These are phyloP conservation scores for Isatis tinctoria DNA, from an alignment of 345 rosid genomes.

Conservation along the genomic window DNA sequence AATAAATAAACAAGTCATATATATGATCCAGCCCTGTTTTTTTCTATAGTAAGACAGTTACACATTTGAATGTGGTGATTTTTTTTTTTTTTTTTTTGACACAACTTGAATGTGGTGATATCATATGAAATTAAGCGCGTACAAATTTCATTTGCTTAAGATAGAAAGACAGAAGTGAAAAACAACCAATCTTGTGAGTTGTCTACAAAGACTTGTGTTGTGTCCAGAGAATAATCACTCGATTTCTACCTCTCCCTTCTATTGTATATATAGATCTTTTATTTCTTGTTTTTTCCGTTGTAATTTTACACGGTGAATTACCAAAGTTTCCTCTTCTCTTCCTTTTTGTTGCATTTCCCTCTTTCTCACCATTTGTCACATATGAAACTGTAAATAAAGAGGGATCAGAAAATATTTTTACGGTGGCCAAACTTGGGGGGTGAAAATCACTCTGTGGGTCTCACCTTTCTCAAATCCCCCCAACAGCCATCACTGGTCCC, in stretches of 20 bases:
- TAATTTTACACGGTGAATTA: slow-evolving; percentile 10
- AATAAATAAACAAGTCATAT: too few relatives aligned
- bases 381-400: slow-evolving; percentile 1
- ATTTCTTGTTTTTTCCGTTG: slow-evolving; percentile 30
- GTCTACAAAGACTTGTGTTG: slow-evolving; percentile 27
- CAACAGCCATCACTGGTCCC: slow-evolving; percentile 1
- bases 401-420: background rate
- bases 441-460: slow-evolving; percentile 20
- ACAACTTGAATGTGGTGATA: background rate
- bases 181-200: slow-evolving; percentile 28
- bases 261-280: slow-evolving; percentile 7
- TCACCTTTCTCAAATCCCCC: slow-evolving; percentile 10
- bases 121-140: background rate
- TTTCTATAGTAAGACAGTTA: too few relatives aligned
- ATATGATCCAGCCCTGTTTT: too few relatives aligned
- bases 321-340: slow-evolving; percentile 11
- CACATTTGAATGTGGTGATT: background rate
- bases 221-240: slow-evolving; percentile 30
- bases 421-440: slow-evolving; percentile 19
- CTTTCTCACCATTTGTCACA: slow-evolving; percentile 10
- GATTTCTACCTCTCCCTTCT: background rate
- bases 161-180: slow-evolving; percentile 11
- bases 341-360: background rate
- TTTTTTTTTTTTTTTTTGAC: too few relatives aligned
- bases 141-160: slow-evolving; percentile 22